Conservation (phyloP, 148 eudicot genomes). For the Nepenthes gracilis region DNA sequence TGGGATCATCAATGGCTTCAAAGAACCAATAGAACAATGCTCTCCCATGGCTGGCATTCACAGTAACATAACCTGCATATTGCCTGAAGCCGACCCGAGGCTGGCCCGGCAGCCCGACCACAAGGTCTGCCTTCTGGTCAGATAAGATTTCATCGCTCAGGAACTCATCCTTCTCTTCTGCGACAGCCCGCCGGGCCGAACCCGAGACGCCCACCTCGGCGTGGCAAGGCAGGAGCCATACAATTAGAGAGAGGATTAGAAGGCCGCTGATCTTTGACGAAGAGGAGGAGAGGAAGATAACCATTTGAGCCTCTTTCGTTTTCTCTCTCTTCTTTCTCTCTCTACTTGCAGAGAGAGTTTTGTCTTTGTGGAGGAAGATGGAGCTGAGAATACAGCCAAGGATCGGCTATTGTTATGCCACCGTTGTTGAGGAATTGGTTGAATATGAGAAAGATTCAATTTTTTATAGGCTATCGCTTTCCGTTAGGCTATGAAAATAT, state of each 20-base stretch:
- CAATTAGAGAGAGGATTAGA: not conserved
- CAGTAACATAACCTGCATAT: constrained; percentile 78
- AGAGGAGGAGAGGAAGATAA: not conserved
- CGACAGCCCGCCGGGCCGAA: not conserved
- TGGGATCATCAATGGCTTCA: constrained; percentile 47
- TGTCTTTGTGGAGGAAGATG: no score
- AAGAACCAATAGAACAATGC: constrained; percentile 93
- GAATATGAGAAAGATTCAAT: no score
- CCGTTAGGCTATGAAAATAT: no score
- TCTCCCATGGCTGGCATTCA: constrained; percentile 63
- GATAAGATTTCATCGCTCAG: constrained; percentile 11
- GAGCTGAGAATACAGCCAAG: no score
- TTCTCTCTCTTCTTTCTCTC: no score
- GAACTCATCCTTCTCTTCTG: not conserved
- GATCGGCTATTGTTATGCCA: no score
- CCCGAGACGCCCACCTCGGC: not conserved
- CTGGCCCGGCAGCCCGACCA: constrained; percentile 58
- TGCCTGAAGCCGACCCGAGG: constrained; percentile 65
- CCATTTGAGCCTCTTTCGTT: no score
- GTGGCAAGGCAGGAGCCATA: not conserved
- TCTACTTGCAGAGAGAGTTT: no score
- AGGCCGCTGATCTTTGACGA: not conserved
- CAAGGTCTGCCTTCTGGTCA: constrained; percentile 50
- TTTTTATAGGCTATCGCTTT: no score
- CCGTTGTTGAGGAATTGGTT: no score